Evolutionary conservation across 148 eudicot species (phyloP).

Genomic region (Vaccinium vitisidaea): DNA sequence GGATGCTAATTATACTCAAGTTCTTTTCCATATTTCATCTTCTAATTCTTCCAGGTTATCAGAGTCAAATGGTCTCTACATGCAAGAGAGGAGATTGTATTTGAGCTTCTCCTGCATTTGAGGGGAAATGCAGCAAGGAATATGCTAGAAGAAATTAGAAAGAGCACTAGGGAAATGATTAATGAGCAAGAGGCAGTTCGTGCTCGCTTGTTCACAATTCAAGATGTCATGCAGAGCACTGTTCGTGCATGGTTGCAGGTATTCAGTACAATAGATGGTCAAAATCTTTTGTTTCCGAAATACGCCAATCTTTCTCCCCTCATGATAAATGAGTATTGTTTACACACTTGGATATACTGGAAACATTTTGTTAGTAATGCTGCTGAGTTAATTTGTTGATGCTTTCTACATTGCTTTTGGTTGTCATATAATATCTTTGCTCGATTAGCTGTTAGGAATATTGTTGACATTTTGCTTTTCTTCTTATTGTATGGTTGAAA

Average conservation of each 20-base stretch:
- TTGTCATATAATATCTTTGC: not conserved
- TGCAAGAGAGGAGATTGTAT: constrained; percentile 93
- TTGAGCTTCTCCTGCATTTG: constrained; percentile 88
- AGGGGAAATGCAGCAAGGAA: constrained; percentile 60
- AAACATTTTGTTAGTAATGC: not conserved
- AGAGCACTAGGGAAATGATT: constrained; percentile 84
- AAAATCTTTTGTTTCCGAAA: constrained; percentile 24
- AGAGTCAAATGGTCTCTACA: constrained; percentile 99
- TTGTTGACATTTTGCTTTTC: not conserved
- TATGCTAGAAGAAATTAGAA: constrained; percentile 62
- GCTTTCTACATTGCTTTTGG: not conserved
- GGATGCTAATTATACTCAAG: not conserved
- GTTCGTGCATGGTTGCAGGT: constrained; percentile 96
- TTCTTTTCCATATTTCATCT: not conserved
- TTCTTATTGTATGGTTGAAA: not conserved
- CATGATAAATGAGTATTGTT: not conserved
- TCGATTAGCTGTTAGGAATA: not conserved
- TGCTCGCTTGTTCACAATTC: constrained; percentile 90
- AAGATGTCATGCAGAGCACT: constrained; percentile 94
- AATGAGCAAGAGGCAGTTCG: constrained; percentile 98
- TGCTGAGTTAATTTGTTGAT: not conserved
- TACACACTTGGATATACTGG: not conserved
- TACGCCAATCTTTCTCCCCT: not conserved
- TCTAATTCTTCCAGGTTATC: constrained; percentile 49
- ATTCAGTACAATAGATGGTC: not conserved